Evolutionary conservation across 2,329 filamentous ascomycete species (phyloP), one percentile per base, ranked within the genome.

Genomic region (Fusarium acutatum): DNA sequence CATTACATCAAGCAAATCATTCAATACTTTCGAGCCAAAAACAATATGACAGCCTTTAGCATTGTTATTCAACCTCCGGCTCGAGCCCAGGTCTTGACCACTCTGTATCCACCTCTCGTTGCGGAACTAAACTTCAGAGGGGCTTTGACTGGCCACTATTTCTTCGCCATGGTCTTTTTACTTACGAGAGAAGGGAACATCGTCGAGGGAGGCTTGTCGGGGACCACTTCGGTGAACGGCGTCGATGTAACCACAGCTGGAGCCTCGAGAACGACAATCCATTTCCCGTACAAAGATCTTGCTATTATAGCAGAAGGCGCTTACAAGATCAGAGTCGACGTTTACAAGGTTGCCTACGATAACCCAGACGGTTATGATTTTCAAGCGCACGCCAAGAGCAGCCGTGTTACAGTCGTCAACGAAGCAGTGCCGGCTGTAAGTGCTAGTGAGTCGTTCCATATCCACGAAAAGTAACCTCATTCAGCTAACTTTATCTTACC

Each of bases 301-400:
- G 60, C 64, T 6, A 74, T 81, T n/a, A 26, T 43, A 1, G 34
- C 43, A 9, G 59, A 66, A 4, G 81, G 81, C 1, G 54, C 44
- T 10, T 82, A 77, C 50, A 72, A 49, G 6, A 70, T 82, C 43
- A 76, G 76, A 22, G 46, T 82, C 11, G 80, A 82, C 37, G 40
- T 80, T 3, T 81, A 81, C 61, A 72, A 73, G 41, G 72, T 74
- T 32, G 52, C 60, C 26, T 60, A 67, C 22, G 47, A 70, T 5
- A 26, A 74, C 20, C 35, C 63, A 7, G 50, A 59, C 12, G 64
- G 73, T 11, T 75, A 58, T 20, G 67, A 41, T 0, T 60, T 76
- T 28, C 58, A 75, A 35, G 63, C 53, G 10, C 72, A 79, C 44
- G 52, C 71, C 41, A 63, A 75, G 12, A 75, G 69, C 35, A 64